Evolutionary conservation across 108 stramenopile species (phyloP), one percentile per base, ranked within the genome.

Genomic region (Cafeteria roenbergensis): DNA sequence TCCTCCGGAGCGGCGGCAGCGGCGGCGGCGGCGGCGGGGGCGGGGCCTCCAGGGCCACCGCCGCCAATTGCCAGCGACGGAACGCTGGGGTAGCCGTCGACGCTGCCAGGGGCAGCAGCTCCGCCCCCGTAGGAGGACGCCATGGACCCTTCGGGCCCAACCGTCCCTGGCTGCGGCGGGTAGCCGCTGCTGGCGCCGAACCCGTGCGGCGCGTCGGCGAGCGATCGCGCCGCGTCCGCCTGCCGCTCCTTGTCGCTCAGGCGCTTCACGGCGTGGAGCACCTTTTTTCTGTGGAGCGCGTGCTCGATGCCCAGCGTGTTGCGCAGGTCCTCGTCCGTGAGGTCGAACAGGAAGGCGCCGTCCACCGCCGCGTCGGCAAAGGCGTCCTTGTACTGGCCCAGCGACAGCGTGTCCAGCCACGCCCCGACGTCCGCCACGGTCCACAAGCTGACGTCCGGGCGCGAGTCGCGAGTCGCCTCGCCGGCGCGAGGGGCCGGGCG

Each of bases 291-390:
- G 74, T 90, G 89, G 31, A 90, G 75, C 33, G 81, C 73, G 62
- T 90, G 89, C 71, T 88, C 88, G 48, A 90, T 82, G 22, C 89
- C 89, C n/a, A 90, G 70, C 14, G 85, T 88, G 73, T 84, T 86
- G 55, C 75, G 77, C 55, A 90, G 71, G 65, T 90, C 89, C 57
- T 90, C 89, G 65, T 90, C 89, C 60, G 82, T 86, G 32, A 90
- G 79, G 60, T 88, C 85, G 59, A 84, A 88, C 42, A 90, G 70
- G 78, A 90, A 88, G 34, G 82, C 74, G 14, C 89, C 89, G 65
- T 90, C 89, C 27, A 90, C 83, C 0, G 89, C 87, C 20, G 84
- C 87, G 59, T 88, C 85, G 21, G 72, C 71, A 61, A 90, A 90
- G 25, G 86, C 73, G 33, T 87, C 83, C 37, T 76, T 78, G 61